Evolutionary conservation across 768 basidiomycete species (phyloP).

Genomic region (Strobilomyces echinocephalus): DNA sequence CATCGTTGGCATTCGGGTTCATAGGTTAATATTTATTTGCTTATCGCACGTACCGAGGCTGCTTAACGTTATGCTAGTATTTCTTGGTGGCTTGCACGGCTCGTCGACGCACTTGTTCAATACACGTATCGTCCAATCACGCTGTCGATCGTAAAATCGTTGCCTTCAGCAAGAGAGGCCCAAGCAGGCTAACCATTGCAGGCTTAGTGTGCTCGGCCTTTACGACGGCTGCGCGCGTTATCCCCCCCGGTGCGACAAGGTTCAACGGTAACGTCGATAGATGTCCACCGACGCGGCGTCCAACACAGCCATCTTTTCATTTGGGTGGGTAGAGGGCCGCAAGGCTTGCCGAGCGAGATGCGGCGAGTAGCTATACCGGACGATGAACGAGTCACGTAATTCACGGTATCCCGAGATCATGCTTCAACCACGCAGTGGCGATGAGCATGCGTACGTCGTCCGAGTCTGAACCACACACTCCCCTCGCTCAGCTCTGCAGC

Average conservation of each 20-base stretch:
- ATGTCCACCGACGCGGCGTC: slow-evolving; percentile 10
- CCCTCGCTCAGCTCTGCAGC: background rate
- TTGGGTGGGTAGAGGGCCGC: slow-evolving; percentile 3
- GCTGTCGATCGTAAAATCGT: slow-evolving; percentile 1
- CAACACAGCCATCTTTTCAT: slow-evolving; percentile 20
- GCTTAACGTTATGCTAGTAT: slow-evolving; percentile 13
- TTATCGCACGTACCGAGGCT: slow-evolving; percentile 8
- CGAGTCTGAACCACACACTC: slow-evolving; percentile 7
- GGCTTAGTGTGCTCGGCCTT: slow-evolving; percentile 13
- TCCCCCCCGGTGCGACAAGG: slow-evolving; percentile 4
- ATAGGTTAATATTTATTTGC: slow-evolving; percentile 15
- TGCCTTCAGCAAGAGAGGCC: background rate
- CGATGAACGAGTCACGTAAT: slow-evolving; percentile 19
- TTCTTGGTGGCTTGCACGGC: background rate
- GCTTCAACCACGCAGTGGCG: slow-evolving; percentile 29
- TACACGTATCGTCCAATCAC: background rate
- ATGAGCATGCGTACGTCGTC: slow-evolving; percentile 18
- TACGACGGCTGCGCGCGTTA: slow-evolving; percentile 16
- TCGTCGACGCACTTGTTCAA: background rate
- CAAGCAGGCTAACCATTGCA: background rate
- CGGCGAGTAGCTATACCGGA: background rate
- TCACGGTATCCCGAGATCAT: slow-evolving; percentile 29
- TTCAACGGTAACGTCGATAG: slow-evolving; percentile 10
- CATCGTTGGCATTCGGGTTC: slow-evolving; percentile 14
- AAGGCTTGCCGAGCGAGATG: slow-evolving; percentile 12